A percentile compares a stretch with the other conserved stretches of the same genome.
phyloP scores from a whole-genome alignment of 2,329 filamentous ascomycete genomes.

The Emmonsiellopsis sp. region DNA sequence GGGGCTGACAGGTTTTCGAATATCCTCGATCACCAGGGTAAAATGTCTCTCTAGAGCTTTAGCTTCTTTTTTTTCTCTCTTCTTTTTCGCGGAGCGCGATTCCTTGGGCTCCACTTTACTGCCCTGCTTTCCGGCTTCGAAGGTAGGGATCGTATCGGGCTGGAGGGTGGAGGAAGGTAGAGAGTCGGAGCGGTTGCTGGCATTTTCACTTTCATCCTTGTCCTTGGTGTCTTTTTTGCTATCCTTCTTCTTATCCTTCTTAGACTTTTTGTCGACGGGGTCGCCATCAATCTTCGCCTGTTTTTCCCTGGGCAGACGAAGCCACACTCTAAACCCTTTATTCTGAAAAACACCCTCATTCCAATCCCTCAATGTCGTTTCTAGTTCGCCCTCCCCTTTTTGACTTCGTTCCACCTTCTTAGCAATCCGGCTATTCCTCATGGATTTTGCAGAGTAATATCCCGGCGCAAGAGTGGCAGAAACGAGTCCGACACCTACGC shows the following conservation, averaged over 20 bases:
- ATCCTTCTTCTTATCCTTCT: not conserved
- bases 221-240: not conserved
- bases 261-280: not conserved
- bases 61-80: conserved; percentile 4
- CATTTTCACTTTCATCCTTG: not conserved
- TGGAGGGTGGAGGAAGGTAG: not conserved
- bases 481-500: conserved; percentile 6
- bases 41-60: conserved; percentile 7
- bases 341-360: conserved; percentile 6
- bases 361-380: conserved; percentile 6
- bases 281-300: not conserved
- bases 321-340: conserved; percentile 5
- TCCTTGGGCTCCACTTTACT: not conserved
- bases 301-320: conserved; percentile 1
- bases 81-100: not conserved
- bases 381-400: conserved; percentile 7
- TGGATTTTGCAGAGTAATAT: conserved; percentile 9
- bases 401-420: conserved; percentile 5
- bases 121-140: not conserved
- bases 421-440: conserved; percentile 6
- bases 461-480: conserved; percentile 4
- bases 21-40: conserved; percentile 5
- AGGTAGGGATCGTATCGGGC: not conserved
- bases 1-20: conserved; percentile 1
- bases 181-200: not conserved